Evolutionary conservation across 1,284 basidiomycete species (phyloP), one percentile per base, ranked within the genome.

Genomic region (Nidula niveotomentosa): DNA sequence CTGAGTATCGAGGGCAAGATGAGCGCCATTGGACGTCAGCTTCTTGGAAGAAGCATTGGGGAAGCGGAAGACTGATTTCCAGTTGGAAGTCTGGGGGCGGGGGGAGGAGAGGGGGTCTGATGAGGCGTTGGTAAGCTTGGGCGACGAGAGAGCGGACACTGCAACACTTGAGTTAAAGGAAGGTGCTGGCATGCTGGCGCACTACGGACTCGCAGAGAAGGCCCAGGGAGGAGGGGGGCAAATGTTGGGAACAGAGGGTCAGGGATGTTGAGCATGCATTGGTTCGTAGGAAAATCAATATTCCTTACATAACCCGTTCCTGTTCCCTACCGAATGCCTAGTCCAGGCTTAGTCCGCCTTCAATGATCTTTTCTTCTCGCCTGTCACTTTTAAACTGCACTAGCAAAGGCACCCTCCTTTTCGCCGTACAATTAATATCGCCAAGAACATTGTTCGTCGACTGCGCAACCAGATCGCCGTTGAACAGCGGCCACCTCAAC

Each of bases 41-140:
- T 82, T 86, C 72, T 79, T 83, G 56, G 81, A 80, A 2, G 77
- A 77, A 34, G 72, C 64, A 61, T 73, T 78, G 18, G 76, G 73
- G 59, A 86, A 75, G 54, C 83, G 80, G 69, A 88, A 82, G 58
- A 86, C 76, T 39, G 82, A 81, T 69, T 83, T 86, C 85, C 85
- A 52, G 10, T 52, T 51, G 52, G 47, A 44, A 39, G 62, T 65
- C 55, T 62, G 64, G 33, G 70, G 56, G 36, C 66, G 66, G 45
- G 70, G 64, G 55, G 69, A 66, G 44, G 67, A 62, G 50, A 66
- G 65, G 8, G 62, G 58, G 49, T 62, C 60, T 30, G 57, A 43
- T n/a, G 55, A 53, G n/a, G 48, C 53, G 39, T 50, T 60, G 37
- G 34, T 47, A 13, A 49, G 50, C 36, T 54, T 57, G 36, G 56